Conservation (phyloP, 1,139 yeast species). For the Candida sanyaensis region DNA sequence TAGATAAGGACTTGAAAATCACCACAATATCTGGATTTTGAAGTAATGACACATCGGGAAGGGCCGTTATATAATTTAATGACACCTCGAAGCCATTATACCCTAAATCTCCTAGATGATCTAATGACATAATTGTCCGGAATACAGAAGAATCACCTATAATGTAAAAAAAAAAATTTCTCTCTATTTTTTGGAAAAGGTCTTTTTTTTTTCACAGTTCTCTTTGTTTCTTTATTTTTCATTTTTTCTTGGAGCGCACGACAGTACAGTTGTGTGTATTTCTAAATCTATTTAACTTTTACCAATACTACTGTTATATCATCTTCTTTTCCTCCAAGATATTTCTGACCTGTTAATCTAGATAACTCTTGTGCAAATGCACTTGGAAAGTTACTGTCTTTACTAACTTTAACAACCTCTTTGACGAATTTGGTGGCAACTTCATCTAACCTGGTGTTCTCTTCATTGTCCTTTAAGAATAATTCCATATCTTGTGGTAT, state of each 20-base stretch:
- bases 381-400: conserved; percentile 74
- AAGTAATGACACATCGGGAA: conserved; percentile 70
- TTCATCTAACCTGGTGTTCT: conserved; percentile 26
- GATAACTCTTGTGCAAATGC: conserved; percentile 85
- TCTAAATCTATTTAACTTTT: conserved; percentile 40
- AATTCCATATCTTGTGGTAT: conserved; percentile 70
- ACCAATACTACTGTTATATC: conserved; percentile 85
- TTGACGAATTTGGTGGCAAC: conserved; percentile 62
- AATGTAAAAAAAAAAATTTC: not conserved
- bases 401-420: conserved; percentile 69
- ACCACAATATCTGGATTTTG: conserved; percentile 59
- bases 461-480: conserved; percentile 50
- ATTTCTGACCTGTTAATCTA: conserved; percentile 65
- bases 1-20: conserved; percentile 70
- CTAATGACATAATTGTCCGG: not conserved
- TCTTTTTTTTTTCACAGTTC: not conserved
- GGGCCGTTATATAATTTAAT: conserved; percentile 72
- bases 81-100: conserved; percentile 67
- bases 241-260: too few relatives aligned
- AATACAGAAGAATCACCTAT: too few relatives aligned
- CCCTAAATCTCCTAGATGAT: conserved; percentile 29
- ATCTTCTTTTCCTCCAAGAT: conserved; percentile 93
- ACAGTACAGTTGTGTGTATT: too few relatives aligned
- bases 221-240: not conserved
- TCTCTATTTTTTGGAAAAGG: not conserved